phyloP scores from a whole-genome alignment of 2,329 filamentous ascomycete species.

The Chaetomiaceae sp. region DNA sequence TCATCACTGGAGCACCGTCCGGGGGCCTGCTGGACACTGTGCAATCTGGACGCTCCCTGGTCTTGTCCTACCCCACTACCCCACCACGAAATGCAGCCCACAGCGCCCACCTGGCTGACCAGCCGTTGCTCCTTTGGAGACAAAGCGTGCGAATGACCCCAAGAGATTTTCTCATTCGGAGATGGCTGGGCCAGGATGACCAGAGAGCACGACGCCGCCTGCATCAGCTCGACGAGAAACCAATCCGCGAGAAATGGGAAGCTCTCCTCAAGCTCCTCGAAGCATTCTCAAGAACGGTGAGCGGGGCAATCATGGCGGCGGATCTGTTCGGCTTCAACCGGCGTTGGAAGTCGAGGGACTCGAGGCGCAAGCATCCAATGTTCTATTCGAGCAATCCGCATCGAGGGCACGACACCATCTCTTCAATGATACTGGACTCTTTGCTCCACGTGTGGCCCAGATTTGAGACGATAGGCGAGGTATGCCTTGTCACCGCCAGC shows the following conservation, averaged over 20 bases:
- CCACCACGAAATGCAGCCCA: constrained; percentile 6
- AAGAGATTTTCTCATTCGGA: constrained; percentile 1
- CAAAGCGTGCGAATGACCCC: constrained; percentile 7
- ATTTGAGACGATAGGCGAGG: too few species aligned
- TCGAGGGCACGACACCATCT: too few species aligned
- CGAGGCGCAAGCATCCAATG: too few species aligned
- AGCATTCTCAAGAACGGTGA: too few species aligned
- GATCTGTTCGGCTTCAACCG: background rate
- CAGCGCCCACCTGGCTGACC: background rate
- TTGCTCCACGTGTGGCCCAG: too few species aligned
- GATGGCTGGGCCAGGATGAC: background rate
- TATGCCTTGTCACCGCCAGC: too few species aligned
- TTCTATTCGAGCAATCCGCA: too few species aligned
- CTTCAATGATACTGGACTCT: too few species aligned
- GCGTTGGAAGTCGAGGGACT: background rate
- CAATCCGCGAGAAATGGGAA: background rate
- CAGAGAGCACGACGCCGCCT: background rate
- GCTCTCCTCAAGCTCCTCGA: background rate
- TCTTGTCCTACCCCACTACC: constrained; percentile 6
- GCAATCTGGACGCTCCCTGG: background rate
- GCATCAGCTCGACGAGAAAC: background rate
- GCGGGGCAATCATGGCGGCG: too few species aligned
- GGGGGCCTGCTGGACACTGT: background rate
- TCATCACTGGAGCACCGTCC: too few species aligned
- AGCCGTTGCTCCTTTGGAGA: constrained; percentile 1